Evolutionary conservation across 805 yeast species (phyloP).

Genomic region (Candida morakotiae): DNA sequence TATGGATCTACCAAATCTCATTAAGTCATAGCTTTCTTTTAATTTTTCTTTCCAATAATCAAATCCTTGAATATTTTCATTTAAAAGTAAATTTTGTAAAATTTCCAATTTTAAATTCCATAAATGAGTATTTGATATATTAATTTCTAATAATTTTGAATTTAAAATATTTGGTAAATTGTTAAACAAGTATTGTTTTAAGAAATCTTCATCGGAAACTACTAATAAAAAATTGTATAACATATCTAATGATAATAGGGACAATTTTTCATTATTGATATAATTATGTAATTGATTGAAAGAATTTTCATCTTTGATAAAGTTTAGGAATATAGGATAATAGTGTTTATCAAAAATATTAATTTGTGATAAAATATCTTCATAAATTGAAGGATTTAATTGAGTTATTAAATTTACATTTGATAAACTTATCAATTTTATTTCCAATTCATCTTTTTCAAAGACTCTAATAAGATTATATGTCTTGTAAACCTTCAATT

Average conservation of each 20-base stretch:
- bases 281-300: slow-evolving; percentile 10
- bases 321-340: slow-evolving; percentile 23
- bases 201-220: slow-evolving; percentile 17
- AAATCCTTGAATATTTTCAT: slow-evolving; percentile 12
- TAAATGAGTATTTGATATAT: slow-evolving; percentile 18
- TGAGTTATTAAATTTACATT: slow-evolving; percentile 13
- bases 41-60: slow-evolving; percentile 21
- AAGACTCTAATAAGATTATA: slow-evolving; percentile 14
- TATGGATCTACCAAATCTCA: slow-evolving; percentile 23
- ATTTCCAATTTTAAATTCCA: slow-evolving; percentile 20
- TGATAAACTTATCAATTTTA: slow-evolving; percentile 16
- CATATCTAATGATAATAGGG: slow-evolving; percentile 18
- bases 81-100: slow-evolving; percentile 19
- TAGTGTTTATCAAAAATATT: slow-evolving; percentile 16
- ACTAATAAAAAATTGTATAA: slow-evolving; percentile 17
- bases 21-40: slow-evolving; percentile 12
- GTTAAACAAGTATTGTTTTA: slow-evolving; percentile 17
- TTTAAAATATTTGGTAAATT: slow-evolving; percentile 21
- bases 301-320: slow-evolving; percentile 13
- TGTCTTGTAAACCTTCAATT: slow-evolving; percentile 15
- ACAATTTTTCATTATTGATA: slow-evolving; percentile 7
- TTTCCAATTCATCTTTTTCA: slow-evolving; percentile 15
- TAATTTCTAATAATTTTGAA: slow-evolving; percentile 16
- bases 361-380: slow-evolving; percentile 10
- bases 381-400: slow-evolving; percentile 11